Conservation (phyloP, 2,329 filamentous ascomycete species). For the Colletotrichum simmondsii region DNA sequence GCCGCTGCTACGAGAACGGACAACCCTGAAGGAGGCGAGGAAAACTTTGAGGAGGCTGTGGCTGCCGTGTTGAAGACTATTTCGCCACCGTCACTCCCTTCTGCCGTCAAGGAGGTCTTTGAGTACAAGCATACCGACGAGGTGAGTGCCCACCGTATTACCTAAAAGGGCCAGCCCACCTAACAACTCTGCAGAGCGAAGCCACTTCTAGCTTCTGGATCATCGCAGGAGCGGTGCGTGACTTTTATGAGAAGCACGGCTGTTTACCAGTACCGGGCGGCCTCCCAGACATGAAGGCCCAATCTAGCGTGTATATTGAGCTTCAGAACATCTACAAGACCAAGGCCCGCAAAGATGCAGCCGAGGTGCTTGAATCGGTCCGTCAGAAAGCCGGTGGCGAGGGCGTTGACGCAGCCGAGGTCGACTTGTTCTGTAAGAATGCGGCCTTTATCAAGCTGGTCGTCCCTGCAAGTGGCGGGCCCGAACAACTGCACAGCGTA, state of each 20-base stretch:
- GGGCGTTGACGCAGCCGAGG: conserved; percentile 74
- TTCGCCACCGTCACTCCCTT: conserved; percentile 73
- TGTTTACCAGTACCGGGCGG: conserved; percentile 86
- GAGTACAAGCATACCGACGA: conserved; percentile 64
- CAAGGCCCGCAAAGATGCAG: conserved; percentile 83
- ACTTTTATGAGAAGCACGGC: conserved; percentile 79
- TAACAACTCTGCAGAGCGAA: conserved; percentile 50
- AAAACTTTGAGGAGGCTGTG: conserved; percentile 95
- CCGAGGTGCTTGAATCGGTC: conserved; percentile 77
- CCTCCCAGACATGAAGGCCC: conserved; percentile 97
- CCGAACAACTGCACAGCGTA: conserved; percentile 61
- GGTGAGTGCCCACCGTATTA: conserved; percentile 63
- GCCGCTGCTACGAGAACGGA: conserved; percentile 73
- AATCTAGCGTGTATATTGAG: conserved; percentile 88
- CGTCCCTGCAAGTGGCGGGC: conserved; percentile 59
- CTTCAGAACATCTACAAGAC: conserved; percentile 93
- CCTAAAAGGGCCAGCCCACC: conserved; percentile 35
- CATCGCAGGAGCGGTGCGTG: conserved; percentile 81
- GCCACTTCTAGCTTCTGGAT: conserved; percentile 81
- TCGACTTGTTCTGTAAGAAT: conserved; percentile 95
- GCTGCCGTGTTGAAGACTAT: conserved; percentile 91
- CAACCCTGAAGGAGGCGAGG: conserved; percentile 87
- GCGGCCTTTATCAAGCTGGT: conserved; percentile 93
- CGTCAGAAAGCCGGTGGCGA: conserved; percentile 61
- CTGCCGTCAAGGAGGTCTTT: conserved; percentile 81